Evolutionary conservation across 805 yeast species (phyloP).

Genomic region (Candida yuanshanica): DNA sequence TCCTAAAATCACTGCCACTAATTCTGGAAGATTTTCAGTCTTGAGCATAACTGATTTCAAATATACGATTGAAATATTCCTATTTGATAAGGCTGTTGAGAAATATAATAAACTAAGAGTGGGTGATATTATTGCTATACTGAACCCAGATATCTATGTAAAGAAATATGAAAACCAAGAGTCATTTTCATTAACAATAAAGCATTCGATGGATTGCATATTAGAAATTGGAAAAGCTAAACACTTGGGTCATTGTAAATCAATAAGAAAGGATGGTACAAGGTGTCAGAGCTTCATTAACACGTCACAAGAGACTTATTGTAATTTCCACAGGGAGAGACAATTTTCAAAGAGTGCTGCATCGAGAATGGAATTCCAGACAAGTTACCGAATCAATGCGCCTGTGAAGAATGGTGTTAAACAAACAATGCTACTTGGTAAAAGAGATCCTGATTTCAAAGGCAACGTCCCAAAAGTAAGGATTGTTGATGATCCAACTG

Average conservation of each 20-base stretch:
- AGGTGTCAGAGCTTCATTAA: conserved; percentile 61
- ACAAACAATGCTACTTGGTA: conserved; percentile 38
- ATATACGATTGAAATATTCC: conserved; percentile 49
- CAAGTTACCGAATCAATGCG: conserved; percentile 50
- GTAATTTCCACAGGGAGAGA: conserved; percentile 68
- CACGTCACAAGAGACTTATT: conserved; percentile 43
- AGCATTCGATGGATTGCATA: conserved; percentile 44
- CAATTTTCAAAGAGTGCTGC: conserved; percentile 46
- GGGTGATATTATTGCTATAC: conserved; percentile 69
- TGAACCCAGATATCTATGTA: conserved; percentile 63
- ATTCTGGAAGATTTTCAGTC: conserved; percentile 50
- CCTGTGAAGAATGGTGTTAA: conserved; percentile 40
- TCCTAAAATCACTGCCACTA: conserved; percentile 38
- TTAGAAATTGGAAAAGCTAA: conserved; percentile 70
- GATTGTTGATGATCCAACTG: conserved; percentile 22
- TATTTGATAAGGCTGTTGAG: conserved; percentile 64
- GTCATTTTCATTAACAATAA: conserved; percentile 52
- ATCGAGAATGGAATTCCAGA: conserved; percentile 74
- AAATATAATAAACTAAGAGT: conserved; percentile 66
- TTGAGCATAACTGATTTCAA: conserved; percentile 65
- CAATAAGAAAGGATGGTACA: conserved; percentile 39
- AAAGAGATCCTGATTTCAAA: conserved; percentile 22
- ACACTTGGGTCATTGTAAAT: conserved; percentile 61
- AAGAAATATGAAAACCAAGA: conserved; percentile 16
- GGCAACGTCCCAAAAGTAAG: conserved; percentile 23